phyloP scores from a whole-genome alignment of 2,329 filamentous ascomycete species.

The Aureobasidium sp. region DNA sequence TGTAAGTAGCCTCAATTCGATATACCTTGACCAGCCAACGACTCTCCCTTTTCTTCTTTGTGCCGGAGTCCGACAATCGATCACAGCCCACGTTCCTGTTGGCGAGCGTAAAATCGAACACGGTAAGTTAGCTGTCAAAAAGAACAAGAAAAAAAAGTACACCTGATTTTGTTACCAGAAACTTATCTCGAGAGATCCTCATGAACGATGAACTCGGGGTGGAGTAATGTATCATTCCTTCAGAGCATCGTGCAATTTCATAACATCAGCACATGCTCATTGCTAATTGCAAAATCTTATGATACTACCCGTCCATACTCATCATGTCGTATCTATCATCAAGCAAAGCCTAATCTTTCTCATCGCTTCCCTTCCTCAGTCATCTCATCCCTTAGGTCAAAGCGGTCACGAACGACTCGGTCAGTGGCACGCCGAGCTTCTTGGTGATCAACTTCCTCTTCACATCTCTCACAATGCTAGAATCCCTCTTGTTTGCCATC shows the following conservation, averaged over 20 bases:
- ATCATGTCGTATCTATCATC: background rate
- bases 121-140: too few species aligned
- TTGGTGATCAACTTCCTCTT: background rate
- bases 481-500: background rate
- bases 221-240: too few species aligned
- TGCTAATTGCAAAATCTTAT: background rate
- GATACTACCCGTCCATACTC: background rate
- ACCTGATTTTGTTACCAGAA: too few species aligned
- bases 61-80: too few species aligned
- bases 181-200: too few species aligned
- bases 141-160: too few species aligned
- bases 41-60: too few species aligned
- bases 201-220: too few species aligned
- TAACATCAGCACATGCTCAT: too few species aligned
- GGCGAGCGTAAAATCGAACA: too few species aligned
- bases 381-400: background rate
- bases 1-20: background rate
- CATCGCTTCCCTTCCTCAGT: background rate
- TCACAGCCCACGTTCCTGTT: too few species aligned
- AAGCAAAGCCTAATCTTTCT: background rate
- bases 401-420: background rate
- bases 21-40: background rate
- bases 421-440: background rate
- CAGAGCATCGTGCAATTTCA: too few species aligned
- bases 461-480: background rate